These are phyloP conservation scores for Ophiostoma triangulosporum DNA, from an alignment of 2,329 filamentous ascomycete genomes.

Conservation along the genomic window DNA sequence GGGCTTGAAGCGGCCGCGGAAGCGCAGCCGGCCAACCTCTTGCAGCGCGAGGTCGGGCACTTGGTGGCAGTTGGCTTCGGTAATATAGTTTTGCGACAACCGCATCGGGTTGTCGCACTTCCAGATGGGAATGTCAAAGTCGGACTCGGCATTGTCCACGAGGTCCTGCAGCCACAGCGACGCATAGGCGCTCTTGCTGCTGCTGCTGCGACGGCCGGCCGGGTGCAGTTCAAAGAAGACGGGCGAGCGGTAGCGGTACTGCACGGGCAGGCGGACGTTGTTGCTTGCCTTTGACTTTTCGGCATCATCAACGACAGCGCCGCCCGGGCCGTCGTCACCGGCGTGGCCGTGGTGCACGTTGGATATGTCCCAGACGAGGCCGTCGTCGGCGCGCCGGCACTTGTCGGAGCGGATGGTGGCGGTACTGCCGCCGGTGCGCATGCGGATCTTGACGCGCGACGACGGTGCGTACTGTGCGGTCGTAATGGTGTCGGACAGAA, in stretches of 20 bases:
- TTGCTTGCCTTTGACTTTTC: constrained; percentile 17
- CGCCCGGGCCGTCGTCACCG: constrained; percentile 19
- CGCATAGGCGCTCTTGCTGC: constrained; percentile 60
- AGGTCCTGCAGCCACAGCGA: constrained; percentile 78
- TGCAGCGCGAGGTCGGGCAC: constrained; percentile 65
- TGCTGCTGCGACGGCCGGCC: constrained; percentile 53
- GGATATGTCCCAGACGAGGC: constrained; percentile 33
- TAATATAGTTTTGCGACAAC: constrained; percentile 86
- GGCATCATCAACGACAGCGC: constrained; percentile 24
- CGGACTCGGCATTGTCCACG: constrained; percentile 61
- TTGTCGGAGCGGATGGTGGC: constrained; percentile 52
- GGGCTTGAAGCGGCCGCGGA: constrained; percentile 72
- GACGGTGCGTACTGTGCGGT: constrained; percentile 47
- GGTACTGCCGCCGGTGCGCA: constrained; percentile 75
- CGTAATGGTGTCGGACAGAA: constrained; percentile 56
- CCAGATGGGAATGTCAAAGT: constrained; percentile 86
- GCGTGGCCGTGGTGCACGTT: background rate
- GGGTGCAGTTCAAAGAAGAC: constrained; percentile 78
- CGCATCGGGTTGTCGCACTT: constrained; percentile 60
- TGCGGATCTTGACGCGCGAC: constrained; percentile 59
- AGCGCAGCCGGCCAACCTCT: constrained; percentile 69
- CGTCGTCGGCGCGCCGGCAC: constrained; percentile 44
- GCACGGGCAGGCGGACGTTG: constrained; percentile 64
- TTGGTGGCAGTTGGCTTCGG: constrained; percentile 55
- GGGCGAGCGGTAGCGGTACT: constrained; percentile 79